phyloP scores from a whole-genome alignment of 306 rosid genomes.

The Canavalia ensiformis region DNA sequence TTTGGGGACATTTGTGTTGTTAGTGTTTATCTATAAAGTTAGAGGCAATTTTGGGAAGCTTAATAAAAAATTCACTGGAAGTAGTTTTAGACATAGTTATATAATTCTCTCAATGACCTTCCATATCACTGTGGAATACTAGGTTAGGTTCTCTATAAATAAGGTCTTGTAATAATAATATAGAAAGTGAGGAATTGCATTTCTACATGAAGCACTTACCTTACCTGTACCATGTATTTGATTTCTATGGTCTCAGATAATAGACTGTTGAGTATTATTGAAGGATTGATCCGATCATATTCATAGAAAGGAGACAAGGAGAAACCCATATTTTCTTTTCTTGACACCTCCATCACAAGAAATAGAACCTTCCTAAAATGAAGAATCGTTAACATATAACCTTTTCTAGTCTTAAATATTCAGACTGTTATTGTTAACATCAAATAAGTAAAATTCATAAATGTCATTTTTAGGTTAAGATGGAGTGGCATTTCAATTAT shows the following conservation, averaged over 20 bases:
- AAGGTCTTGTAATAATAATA: too few species aligned
- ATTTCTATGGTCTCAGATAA: not conserved
- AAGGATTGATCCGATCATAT: slow-evolving; percentile 13
- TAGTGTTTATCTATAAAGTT: not conserved
- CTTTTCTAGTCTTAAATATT: not conserved
- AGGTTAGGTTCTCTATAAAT: too few species aligned
- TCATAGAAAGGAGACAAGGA: not conserved
- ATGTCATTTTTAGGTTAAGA: slow-evolving; percentile 54
- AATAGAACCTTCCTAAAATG: not conserved
- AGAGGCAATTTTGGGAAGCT: slow-evolving; percentile 6
- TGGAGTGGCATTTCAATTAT: slow-evolving; percentile 72
- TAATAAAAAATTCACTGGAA: not conserved
- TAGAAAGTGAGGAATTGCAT: too few species aligned
- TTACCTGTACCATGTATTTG: too few species aligned
- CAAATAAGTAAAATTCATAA: not conserved
- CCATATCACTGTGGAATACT: too few species aligned
- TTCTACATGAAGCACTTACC: too few species aligned
- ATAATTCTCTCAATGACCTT: too few species aligned
- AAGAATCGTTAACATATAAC: too few species aligned
- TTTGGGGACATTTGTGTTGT: not conserved
- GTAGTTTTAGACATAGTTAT: too few species aligned
- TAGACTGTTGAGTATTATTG: not conserved
- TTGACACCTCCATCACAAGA: not conserved
- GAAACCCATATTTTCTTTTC: not conserved
- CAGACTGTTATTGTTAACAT: not conserved